Conservation (phyloP, 495 filamentous ascomycete genomes). For the Hypoxylon subgilvum region DNA sequence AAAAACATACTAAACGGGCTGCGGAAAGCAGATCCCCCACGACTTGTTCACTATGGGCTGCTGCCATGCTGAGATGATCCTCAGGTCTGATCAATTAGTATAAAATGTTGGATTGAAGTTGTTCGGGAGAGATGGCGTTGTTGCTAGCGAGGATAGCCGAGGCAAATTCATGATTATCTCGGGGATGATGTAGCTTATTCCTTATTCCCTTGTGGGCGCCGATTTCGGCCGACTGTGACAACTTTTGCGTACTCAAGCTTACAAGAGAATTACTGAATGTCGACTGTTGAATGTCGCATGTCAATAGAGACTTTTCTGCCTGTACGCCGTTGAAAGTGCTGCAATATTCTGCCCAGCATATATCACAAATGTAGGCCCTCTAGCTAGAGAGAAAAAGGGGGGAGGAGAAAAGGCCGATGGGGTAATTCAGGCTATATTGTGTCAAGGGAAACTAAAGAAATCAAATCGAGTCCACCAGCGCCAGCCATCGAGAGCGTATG, state of each 20-base stretch:
- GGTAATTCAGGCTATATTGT: no score
- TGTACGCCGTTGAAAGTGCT: no score
- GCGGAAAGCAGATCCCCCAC: conserved; percentile 19
- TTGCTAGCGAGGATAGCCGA: background rate
- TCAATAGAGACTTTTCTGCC: no score
- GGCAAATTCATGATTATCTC: conserved; percentile 10
- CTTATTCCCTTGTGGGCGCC: conserved; percentile 13
- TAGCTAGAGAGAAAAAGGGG: no score
- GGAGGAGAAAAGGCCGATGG: no score
- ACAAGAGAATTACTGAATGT: no score
- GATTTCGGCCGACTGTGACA: conserved; percentile 21
- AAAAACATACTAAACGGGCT: conserved; percentile 19
- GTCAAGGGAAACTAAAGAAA: no score
- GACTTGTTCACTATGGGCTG: background rate
- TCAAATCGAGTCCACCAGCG: no score
- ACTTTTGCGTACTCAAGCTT: background rate
- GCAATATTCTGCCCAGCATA: no score
- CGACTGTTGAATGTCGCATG: no score
- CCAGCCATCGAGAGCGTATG: no score
- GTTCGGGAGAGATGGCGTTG: background rate
- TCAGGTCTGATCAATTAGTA: background rate
- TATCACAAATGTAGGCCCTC: no score
- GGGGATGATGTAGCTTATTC: conserved; percentile 2
- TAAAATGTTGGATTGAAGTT: background rate
- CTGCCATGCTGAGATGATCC: background rate